phyloP scores from a whole-genome alignment of 331 rosid genomes.

The Pyracantha coccinea region DNA sequence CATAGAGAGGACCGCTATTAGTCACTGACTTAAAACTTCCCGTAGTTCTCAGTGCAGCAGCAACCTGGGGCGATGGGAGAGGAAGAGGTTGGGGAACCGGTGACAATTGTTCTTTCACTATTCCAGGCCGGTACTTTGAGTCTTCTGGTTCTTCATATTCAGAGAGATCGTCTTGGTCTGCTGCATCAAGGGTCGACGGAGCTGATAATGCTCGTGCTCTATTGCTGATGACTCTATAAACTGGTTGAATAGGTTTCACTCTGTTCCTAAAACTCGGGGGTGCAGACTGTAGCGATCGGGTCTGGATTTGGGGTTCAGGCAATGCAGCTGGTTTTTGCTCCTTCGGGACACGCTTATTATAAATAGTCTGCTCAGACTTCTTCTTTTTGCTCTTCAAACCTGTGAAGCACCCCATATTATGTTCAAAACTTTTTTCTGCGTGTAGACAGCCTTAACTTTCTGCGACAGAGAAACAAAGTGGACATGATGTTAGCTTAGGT shows the following conservation, averaged over 20 bases:
- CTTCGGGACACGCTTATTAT: conserved; percentile 34
- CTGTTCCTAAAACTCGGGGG: conserved; percentile 94
- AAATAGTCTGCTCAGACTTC: conserved; percentile 37
- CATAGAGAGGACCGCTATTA: conserved; percentile 57
- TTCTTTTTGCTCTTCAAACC: conserved; percentile 88
- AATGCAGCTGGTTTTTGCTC: conserved; percentile 53
- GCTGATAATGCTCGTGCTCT: conserved; percentile 79
- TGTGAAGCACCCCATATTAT: conserved; percentile 81
- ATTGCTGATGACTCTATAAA: conserved; percentile 29
- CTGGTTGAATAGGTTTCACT: conserved; percentile 69
- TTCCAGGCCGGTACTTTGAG: conserved; percentile 40
- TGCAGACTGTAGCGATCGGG: conserved; percentile 80
- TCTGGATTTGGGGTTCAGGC: conserved; percentile 77
- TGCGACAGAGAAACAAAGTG: conserved; percentile 22
- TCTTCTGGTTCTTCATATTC: conserved; percentile 82
- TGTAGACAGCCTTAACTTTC: conserved; percentile 17
- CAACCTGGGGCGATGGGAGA: conserved; percentile 72
- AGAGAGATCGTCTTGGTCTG: conserved; percentile 70
- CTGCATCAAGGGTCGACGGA: conserved; percentile 84
- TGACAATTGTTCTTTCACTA: conserved; percentile 50
- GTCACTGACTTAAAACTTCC: conserved; percentile 70
- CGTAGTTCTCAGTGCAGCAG: conserved; percentile 40
- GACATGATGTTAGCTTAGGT: conserved; percentile 11
- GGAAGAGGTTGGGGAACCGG: conserved; percentile 93
- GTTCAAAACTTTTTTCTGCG: conserved; percentile 12